Conservation (phyloP, 75 land plant genomes). For the Larix kaempferi region DNA sequence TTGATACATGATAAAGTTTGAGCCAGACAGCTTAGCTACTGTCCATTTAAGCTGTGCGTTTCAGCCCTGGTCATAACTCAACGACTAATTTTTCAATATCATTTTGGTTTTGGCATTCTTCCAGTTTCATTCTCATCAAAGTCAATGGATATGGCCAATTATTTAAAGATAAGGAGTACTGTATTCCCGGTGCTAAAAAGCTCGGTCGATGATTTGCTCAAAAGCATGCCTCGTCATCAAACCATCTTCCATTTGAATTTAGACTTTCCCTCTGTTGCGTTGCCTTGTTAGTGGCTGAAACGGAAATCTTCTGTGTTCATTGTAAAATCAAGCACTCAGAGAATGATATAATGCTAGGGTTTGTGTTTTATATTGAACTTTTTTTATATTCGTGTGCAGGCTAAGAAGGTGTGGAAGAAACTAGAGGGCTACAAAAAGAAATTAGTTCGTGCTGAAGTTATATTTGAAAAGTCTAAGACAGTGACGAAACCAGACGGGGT, state of each 20-base stretch:
- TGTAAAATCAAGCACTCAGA: background rate
- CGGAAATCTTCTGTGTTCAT: background rate
- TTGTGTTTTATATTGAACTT: background rate
- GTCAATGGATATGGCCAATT: background rate
- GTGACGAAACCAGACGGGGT: constrained; percentile 43
- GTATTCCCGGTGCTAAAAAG: background rate
- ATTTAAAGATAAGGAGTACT: background rate
- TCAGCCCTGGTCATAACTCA: background rate
- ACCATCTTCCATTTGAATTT: background rate
- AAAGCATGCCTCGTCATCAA: background rate
- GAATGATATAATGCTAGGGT: background rate
- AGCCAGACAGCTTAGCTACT: background rate
- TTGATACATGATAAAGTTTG: background rate
- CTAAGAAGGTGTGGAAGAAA: constrained; percentile 52
- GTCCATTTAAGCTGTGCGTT: background rate
- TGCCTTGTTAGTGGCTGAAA: background rate
- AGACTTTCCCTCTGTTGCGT: background rate
- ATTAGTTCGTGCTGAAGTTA: constrained; percentile 64
- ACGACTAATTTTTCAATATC: background rate
- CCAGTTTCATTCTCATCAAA: background rate
- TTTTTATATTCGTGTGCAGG: constrained; percentile 29
- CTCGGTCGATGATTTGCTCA: background rate
- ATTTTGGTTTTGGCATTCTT: background rate
- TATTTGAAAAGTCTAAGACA: constrained; percentile 54
- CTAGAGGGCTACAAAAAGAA: constrained; percentile 65